A percentile compares a stretch with the other conserved stretches of the same genome.
Evolutionary conservation across 495 filamentous ascomycete species (phyloP).

Genomic region (Aspergillus cristatus): DNA sequence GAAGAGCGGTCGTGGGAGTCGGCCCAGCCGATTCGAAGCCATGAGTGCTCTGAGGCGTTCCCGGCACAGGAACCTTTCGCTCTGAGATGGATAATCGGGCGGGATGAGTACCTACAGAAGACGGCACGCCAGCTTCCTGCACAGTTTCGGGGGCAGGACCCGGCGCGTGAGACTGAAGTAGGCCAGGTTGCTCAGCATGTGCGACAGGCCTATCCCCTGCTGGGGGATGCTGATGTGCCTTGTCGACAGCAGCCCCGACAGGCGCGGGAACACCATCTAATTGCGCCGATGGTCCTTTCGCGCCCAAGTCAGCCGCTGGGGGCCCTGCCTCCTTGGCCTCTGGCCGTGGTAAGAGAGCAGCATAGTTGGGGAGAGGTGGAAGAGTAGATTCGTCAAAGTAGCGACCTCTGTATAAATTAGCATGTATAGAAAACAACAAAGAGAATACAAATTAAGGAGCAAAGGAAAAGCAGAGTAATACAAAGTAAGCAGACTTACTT

Average conservation of each 20-base stretch:
- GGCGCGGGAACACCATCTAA: slow-evolving; percentile 14
- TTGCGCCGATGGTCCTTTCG: slow-evolving; percentile 13
- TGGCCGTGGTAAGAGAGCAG: slow-evolving; percentile 20
- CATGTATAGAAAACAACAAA: slow-evolving; percentile 21
- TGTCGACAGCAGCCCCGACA: slow-evolving; percentile 12
- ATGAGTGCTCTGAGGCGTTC: slow-evolving; percentile 17
- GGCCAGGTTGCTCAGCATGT: slow-evolving; percentile 1
- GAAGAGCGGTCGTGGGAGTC: slow-evolving; percentile 7
- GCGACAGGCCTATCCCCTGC: slow-evolving; percentile 5
- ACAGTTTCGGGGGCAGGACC: slow-evolving; percentile 6
- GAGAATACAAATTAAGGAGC: slow-evolving; percentile 9
- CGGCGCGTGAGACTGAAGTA: slow-evolving; percentile 8
- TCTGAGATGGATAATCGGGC: slow-evolving; percentile 6
- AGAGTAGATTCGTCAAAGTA: slow-evolving; percentile 63
- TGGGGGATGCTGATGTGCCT: slow-evolving; percentile 5
- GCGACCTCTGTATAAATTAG: slow-evolving; percentile 47
- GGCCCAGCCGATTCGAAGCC: slow-evolving; percentile 12
- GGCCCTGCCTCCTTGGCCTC: slow-evolving; percentile 18
- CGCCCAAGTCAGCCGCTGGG: slow-evolving; percentile 10
- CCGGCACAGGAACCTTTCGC: slow-evolving; percentile 12
- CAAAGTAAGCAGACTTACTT: slow-evolving; percentile 49
- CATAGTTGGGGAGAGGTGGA: slow-evolving; percentile 45
- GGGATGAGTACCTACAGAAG: slow-evolving; percentile 4
- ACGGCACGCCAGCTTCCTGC: slow-evolving; percentile 7
- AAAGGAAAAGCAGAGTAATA: slow-evolving; percentile 10